A percentile compares a stretch with the other conserved stretches of the same genome.
phyloP scores from a whole-genome alignment of 1,139 yeast species.

The Blastobotrys persicus region DNA sequence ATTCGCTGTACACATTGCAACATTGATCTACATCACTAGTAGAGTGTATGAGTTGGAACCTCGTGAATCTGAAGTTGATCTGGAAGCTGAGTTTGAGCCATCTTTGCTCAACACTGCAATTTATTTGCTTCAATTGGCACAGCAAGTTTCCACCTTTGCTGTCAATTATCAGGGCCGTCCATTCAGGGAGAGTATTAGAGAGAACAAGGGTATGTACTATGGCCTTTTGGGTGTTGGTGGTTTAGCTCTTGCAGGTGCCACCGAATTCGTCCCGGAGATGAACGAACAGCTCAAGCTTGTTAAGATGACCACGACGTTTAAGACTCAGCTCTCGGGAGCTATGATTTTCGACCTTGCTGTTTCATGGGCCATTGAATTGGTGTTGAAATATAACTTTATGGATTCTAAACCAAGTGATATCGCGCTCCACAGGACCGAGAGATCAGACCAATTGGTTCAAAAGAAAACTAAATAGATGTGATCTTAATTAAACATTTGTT shows the following conservation, averaged over 20 bases:
- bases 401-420: constrained; percentile 91
- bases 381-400: constrained; percentile 80
- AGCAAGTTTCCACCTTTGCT: constrained; percentile 96
- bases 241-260: constrained; percentile 85
- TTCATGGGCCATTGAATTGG: constrained; percentile 76
- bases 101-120: constrained; percentile 94
- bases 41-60: constrained; percentile 89
- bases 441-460: constrained; percentile 32
- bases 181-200: constrained; percentile 85
- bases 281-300: constrained; percentile 91
- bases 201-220: constrained; percentile 95
- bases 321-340: constrained; percentile 67
- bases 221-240: constrained; percentile 91
- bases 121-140: constrained; percentile 89
- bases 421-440: constrained; percentile 48
- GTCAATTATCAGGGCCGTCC: constrained; percentile 98
- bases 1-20: constrained; percentile 84
- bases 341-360: constrained; percentile 74
- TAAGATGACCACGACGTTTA: constrained; percentile 75
- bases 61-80: constrained; percentile 81
- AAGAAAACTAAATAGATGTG: constrained; percentile 31
- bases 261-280: constrained; percentile 92
- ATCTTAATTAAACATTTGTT: background rate
- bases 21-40: constrained; percentile 76
- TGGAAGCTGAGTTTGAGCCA: constrained; percentile 85